phyloP scores from a whole-genome alignment of 2,329 filamentous ascomycete genomes.

The Aspergillus pseudonomiae region DNA sequence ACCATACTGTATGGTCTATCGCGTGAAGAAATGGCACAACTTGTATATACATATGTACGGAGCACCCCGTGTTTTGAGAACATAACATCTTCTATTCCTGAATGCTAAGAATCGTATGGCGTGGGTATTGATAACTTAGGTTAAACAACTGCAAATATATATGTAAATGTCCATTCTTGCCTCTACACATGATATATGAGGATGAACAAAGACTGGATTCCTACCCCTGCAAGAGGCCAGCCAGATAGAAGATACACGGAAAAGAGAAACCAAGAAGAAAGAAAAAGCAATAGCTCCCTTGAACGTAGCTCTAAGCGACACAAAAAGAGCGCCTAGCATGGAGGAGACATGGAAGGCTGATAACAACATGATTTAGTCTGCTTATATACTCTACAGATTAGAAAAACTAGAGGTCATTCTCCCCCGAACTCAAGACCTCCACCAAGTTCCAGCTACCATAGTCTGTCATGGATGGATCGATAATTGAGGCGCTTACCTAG shows the following conservation, averaged over 20 bases:
- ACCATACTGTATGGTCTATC: too few relatives aligned
- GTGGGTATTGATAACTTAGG: too few relatives aligned
- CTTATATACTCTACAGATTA: neutral
- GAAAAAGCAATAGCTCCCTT: neutral
- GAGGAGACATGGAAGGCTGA: neutral
- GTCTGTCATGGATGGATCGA: too few relatives aligned
- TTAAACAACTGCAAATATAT: too few relatives aligned
- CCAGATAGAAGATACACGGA: neutral
- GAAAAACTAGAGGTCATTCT: neutral
- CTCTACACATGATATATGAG: neutral
- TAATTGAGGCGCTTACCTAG: neutral
- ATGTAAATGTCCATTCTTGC: too few relatives aligned
- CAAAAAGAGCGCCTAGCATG: neutral
- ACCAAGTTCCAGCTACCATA: too few relatives aligned
- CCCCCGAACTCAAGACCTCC: too few relatives aligned
- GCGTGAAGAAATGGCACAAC: too few relatives aligned
- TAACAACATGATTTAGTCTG: neutral
- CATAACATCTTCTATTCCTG: too few relatives aligned
- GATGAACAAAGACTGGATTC: neutral
- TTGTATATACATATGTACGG: too few relatives aligned
- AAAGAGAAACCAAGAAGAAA: neutral
- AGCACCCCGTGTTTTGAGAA: too few relatives aligned
- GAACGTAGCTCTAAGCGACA: neutral
- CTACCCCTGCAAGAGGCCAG: neutral
- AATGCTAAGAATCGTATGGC: too few relatives aligned